A percentile compares a stretch with the other conserved stretches of the same genome.
phyloP scores from a whole-genome alignment of 495 filamentous ascomycete genomes.

The Aspergillus haitiensis region DNA sequence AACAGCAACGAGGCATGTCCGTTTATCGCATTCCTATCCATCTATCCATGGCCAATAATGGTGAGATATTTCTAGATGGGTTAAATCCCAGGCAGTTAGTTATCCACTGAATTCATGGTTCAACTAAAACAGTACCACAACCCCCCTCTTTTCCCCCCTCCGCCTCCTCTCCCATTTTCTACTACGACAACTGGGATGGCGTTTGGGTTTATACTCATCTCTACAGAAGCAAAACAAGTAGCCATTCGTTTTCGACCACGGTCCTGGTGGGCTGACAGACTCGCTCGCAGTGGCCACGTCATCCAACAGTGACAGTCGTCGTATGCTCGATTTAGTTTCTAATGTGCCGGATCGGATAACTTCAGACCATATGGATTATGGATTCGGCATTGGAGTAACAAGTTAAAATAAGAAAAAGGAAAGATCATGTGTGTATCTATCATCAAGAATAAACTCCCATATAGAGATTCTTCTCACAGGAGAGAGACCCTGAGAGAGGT shows the following conservation, averaged over 20 bases:
- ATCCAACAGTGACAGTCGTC: slow-evolving; percentile 7
- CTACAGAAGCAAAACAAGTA: not conserved
- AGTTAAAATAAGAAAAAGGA: not conserved
- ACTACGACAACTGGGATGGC: not conserved
- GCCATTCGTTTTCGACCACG: not conserved
- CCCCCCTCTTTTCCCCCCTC: no score
- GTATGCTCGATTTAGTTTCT: not conserved
- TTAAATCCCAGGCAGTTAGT: not conserved
- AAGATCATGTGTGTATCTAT: no score
- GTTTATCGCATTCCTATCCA: slow-evolving; percentile 10
- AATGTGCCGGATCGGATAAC: not conserved
- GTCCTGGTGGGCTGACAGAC: slow-evolving; percentile 7
- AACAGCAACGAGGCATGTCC: slow-evolving; percentile 6
- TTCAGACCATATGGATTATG: not conserved
- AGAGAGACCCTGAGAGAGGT: no score
- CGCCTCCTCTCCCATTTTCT: no score
- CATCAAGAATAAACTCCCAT: no score
- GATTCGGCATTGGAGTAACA: not conserved
- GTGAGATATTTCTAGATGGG: not conserved
- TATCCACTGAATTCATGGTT: not conserved
- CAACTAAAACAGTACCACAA: not conserved
- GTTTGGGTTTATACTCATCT: not conserved
- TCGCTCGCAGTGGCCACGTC: slow-evolving; percentile 15
- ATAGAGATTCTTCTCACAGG: no score
- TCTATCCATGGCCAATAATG: slow-evolving; percentile 1